A percentile compares a stretch with the other conserved stretches of the same genome.
phyloP scores from a whole-genome alignment of 2,329 filamentous ascomycete species.

The Aspergillus novoparasiticus region DNA sequence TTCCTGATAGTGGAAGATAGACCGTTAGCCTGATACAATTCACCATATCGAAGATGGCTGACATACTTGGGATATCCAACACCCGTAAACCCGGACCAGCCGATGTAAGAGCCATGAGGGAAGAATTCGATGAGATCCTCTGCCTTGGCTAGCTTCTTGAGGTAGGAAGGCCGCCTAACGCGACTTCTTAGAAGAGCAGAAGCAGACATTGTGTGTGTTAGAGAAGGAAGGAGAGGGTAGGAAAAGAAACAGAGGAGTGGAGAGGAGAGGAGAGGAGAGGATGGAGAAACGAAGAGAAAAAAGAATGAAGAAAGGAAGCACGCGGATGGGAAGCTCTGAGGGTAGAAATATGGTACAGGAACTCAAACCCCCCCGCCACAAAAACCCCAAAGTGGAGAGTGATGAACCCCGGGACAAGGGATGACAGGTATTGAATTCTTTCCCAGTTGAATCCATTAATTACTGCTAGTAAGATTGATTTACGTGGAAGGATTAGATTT shows the following conservation, averaged over 20 bases:
- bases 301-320: slow-evolving; percentile 10
- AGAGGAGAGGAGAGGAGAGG: slow-evolving; percentile 1
- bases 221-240: slow-evolving; percentile 10
- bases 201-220: slow-evolving; percentile 51
- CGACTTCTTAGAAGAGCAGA: slow-evolving; percentile 76
- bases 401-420: slow-evolving; percentile 9
- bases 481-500: background rate
- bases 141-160: slow-evolving; percentile 77
- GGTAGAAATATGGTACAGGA: slow-evolving; percentile 21
- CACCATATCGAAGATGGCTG: background rate
- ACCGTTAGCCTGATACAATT: background rate
- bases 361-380: slow-evolving; percentile 12
- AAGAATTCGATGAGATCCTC: slow-evolving; percentile 81
- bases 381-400: slow-evolving; percentile 3
- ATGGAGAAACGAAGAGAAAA: slow-evolving; percentile 8
- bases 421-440: background rate
- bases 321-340: slow-evolving; percentile 6
- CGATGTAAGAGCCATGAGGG: slow-evolving; percentile 81
- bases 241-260: slow-evolving; percentile 9
- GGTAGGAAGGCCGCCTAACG: slow-evolving; percentile 72
- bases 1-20: slow-evolving; percentile 56
- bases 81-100: slow-evolving; percentile 89
- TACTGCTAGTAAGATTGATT: slow-evolving; percentile 2
- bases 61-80: slow-evolving; percentile 84
- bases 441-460: background rate